Evolutionary conservation across 2,329 filamentous ascomycete species (phyloP), one percentile per base, ranked within the genome.

Genomic region (Trichoderma sp.): DNA sequence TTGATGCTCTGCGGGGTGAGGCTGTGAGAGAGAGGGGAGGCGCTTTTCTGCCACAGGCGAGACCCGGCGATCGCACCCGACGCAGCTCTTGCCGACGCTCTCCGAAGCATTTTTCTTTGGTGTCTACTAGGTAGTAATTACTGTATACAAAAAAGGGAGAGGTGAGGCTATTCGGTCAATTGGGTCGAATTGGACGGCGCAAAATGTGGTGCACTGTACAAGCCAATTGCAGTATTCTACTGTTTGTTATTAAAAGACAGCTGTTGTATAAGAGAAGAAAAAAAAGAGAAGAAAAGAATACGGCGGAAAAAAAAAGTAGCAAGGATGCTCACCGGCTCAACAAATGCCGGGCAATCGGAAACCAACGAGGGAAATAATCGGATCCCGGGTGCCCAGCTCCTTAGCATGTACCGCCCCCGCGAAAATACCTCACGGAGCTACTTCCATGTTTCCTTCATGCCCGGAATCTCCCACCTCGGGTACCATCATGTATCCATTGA

Each of bases 41-140:
- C 63, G 29, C 45, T 60, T 45, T 53, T 67, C 62, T 60, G 63
- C 71, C 31, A 67, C 65, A 60, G 71, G 63, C 63, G 60, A 24
- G 69, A 41, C 31, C 69, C 59, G 69, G 69, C 71, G 45, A 67
- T 60, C 33, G 63, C 71, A 45, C 63, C 71, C 62, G 63, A 74
- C 45, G 41, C 63, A 41, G 63, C 53, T 67, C 71, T 74, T 66
- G 71, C 62, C 63, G 63, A 67, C 50, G 63, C 63, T 67, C 71
- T 66, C 71, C 71, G 71, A 74, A 74, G 71, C 71, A 74, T 71
- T 74, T 59, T 53, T 45, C 27, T 72, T n/a, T n/a, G 8, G 8
- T 21, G 45, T 21, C 45, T 38, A 38, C 12, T 38, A 38, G 35
- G 35, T 21, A 45, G 35, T 21, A 45, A 18, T 18, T 45, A 18